phyloP scores from a whole-genome alignment of 2,329 filamentous ascomycete genomes.

The Amphichorda felina region DNA sequence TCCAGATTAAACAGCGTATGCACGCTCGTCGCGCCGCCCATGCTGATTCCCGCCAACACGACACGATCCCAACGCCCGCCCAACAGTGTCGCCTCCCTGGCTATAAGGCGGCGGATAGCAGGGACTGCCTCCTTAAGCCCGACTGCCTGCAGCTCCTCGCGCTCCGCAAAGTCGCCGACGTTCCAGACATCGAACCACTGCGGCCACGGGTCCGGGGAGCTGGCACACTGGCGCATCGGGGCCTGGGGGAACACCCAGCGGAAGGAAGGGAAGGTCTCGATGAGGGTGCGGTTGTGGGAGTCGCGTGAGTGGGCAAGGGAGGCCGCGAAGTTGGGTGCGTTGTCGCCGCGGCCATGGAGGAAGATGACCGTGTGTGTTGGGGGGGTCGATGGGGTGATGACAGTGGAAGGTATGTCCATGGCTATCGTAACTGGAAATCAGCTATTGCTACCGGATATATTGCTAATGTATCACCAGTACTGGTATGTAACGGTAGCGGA shows the following conservation, averaged over 20 bases:
- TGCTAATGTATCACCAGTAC: too few species aligned
- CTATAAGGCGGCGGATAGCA: conserved; percentile 18
- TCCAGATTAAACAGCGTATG: conserved; percentile 23
- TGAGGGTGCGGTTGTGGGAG: conserved; percentile 19
- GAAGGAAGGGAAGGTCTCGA: conserved; percentile 28
- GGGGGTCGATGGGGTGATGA: neutral
- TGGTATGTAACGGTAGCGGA: too few species aligned
- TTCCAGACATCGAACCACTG: conserved; percentile 43
- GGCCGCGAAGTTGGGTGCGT: conserved; percentile 16
- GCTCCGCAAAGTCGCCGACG: conserved; percentile 22
- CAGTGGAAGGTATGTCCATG: neutral
- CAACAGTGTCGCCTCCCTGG: conserved; percentile 20
- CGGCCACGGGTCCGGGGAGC: conserved; percentile 11
- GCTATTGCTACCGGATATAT: too few species aligned
- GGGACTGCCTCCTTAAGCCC: conserved; percentile 26
- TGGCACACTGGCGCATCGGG: conserved; percentile 15
- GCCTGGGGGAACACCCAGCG: conserved; percentile 38
- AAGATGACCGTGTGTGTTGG: conserved; percentile 28
- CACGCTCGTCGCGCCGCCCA: conserved; percentile 28
- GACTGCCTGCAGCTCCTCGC: conserved; percentile 27
- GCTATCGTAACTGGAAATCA: too few species aligned
- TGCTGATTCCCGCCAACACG: conserved; percentile 32
- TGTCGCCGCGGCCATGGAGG: conserved; percentile 32
- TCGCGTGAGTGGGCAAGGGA: conserved; percentile 17
- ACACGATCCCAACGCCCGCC: conserved; percentile 24